Conservation (phyloP, 2,329 filamentous ascomycete genomes). For the Fusarium cicatricum region DNA sequence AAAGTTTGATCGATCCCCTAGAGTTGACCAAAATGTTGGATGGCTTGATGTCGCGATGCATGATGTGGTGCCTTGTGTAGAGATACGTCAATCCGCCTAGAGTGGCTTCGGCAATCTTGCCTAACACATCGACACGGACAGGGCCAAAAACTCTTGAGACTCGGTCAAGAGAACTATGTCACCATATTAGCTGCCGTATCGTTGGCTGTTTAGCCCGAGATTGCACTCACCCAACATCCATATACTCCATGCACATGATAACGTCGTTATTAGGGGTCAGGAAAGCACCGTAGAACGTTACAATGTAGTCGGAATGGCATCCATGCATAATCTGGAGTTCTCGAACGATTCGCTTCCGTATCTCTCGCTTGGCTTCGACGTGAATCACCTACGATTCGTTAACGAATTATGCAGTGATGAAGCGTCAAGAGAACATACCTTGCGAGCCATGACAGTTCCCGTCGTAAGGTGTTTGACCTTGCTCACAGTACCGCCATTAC, state of each 20-base stretch:
- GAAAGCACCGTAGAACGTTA: slow-evolving; percentile 97
- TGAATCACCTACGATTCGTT: slow-evolving; percentile 79
- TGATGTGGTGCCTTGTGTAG: slow-evolving; percentile 94
- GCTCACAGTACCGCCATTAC: slow-evolving; percentile 97
- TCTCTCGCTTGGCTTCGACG: slow-evolving; percentile 96
- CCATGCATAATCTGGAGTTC: slow-evolving; percentile 99
- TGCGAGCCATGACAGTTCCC: slow-evolving; percentile 96
- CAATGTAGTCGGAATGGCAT: slow-evolving; percentile 96
- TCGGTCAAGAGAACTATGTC: slow-evolving; percentile 81
- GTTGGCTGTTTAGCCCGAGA: too few species aligned
- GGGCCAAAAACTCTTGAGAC: slow-evolving; percentile 96
- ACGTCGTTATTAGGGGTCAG: slow-evolving; percentile 97
- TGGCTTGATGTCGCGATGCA: slow-evolving; percentile 99
- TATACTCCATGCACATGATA: slow-evolving; percentile 99
- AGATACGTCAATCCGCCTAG: slow-evolving; percentile 94
- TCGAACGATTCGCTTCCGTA: slow-evolving; percentile 94
- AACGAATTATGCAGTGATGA: slow-evolving; percentile 10
- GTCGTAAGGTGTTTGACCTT: slow-evolving; percentile 96
- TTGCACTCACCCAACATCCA: slow-evolving; percentile 89
- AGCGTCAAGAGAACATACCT: slow-evolving; percentile 64
- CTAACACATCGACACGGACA: slow-evolving; percentile 92
- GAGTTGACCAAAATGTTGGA: slow-evolving; percentile 98
- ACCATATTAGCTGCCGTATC: slow-evolving; percentile 12
- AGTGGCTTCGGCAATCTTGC: slow-evolving; percentile 96
- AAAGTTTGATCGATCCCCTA: slow-evolving; percentile 92